Percentiles rank a stretch among this genome's conserved stretches.
phyloP scores from a whole-genome alignment of 2,329 filamentous ascomycete species.

The Alternaria solani region DNA sequence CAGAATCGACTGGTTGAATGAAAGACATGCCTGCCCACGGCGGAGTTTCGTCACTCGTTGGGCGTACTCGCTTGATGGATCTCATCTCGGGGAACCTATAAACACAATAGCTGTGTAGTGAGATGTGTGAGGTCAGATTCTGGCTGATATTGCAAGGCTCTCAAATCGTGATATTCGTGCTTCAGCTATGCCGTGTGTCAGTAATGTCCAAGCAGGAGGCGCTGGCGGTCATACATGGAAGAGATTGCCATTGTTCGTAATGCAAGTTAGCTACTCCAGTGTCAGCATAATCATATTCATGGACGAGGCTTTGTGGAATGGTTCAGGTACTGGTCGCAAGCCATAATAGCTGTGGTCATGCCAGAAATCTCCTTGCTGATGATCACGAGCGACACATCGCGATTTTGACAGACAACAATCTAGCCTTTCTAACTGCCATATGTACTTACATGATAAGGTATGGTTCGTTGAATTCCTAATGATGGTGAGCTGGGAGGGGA shows the following conservation, averaged over 20 bases:
- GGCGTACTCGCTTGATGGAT: slow-evolving; percentile 27
- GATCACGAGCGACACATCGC: background rate
- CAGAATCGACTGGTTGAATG: slow-evolving; percentile 32
- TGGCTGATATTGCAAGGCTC: background rate
- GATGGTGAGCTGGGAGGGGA: background rate
- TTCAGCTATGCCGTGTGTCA: background rate
- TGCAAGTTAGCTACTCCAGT: background rate
- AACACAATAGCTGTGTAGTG: background rate
- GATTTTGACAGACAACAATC: background rate
- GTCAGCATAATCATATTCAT: background rate
- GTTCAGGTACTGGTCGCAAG: background rate
- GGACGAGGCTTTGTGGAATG: background rate
- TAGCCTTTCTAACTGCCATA: background rate
- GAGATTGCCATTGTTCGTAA: background rate
- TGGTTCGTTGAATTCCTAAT: background rate
- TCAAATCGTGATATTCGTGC: background rate
- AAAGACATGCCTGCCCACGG: slow-evolving; percentile 41
- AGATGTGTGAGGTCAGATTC: background rate
- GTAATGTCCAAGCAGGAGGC: background rate
- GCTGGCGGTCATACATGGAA: background rate
- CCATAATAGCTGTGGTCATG: background rate
- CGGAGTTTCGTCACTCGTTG: slow-evolving; percentile 31
- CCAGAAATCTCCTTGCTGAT: background rate
- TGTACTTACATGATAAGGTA: background rate
- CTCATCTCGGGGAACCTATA: background rate